Evolutionary conservation across 169 alveolate genomes (phyloP), one percentile per base, ranked within the genome.

Genomic region (Cryptosporidium ubiquitum): DNA sequence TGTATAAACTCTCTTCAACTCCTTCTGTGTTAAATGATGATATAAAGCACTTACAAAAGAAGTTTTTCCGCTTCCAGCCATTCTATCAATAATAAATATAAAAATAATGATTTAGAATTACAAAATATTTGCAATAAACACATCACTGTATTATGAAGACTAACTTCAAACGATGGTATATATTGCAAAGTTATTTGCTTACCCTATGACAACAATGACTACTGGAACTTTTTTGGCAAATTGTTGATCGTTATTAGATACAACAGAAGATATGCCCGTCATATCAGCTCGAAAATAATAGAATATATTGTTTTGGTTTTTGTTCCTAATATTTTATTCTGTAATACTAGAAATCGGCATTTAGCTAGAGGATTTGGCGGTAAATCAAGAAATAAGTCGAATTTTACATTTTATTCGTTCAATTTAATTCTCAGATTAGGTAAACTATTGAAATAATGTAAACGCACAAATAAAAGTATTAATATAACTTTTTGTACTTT

Each of bases 1-100:
- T 39, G 96, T 94, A 86, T 98, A 98, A n/a, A 97, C 98, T 74
- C 94, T 93, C 92, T 97, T 95, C 47, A 91, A 92, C 68, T 86
- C 91, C 71, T 91, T 70, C n/a, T n/a, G n/a, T 71, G 92, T 89
- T 86, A 93, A 92, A 66, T 84, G 69, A 58, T 95, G 94, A 73
- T 93, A 93, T 70, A 93, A 86, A 49, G 95, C 93, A 75, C 95
- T 94, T 58, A 96, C 98, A 86, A 96, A 96, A n/a, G 98, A 95
- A 26, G 99, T 96, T 93, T 97, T 97, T 1, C 99, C 99, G 55
- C 98, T 95, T 10, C 99, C 99, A 3, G 99, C 99, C 99, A 96
- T 96, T 31, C 99, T 96, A 89, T 93, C 37, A 42, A 29, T 40
- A 58, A 29, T n/a, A 40, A 75, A 31, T 26, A 23, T 33, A 64